Base-by-base conservation (phyloP, 164 flowering plant genomes). In the Chloranthus sessilifolius region DNA sequence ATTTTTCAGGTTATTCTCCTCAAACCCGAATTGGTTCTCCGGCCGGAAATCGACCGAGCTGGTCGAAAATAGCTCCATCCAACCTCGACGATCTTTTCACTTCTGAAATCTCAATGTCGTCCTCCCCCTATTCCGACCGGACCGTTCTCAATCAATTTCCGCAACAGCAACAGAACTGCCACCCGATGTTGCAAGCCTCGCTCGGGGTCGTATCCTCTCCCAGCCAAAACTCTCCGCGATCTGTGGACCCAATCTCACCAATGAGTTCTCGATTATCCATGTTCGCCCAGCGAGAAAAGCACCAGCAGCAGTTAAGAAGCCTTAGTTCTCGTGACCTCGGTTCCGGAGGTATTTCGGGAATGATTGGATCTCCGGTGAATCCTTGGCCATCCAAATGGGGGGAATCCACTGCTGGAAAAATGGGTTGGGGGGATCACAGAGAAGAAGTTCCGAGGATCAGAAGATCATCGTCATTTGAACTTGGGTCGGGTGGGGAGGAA, bases 321-420 rank as follows among this genome's bases (percentile, higher is more conserved):
- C 79, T 78, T 4, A 82, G 90, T 67, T 84, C 89, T 0, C 69
- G 88, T n/a, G 96, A 84, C 12, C 84, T 79, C 24, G 80, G 85
- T 23, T 44, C 70, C 3, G 63, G 83, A 33, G 65, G 45, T 29
- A 57, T 68, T 31, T 31, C 65, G 35, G 62, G 72, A 3, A 28
- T 55, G 51, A 68, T 68, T 19, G 92, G 82, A 16, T 76, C 89
- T n/a, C 74, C 80, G 4, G 78, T 51, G 3, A 65, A 66, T 53
- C 5, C 47, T 5, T 66, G 43, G 22, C 8, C 67, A 6, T 58
- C 86, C 0, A 71, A 81, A 59, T 82, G 89, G 88, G 90, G 84
- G 20, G 58, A 75, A 15, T 63, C 80, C 1, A 73, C 57, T 55
- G 85, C 20, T 43, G 72, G 82, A 10, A 77, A 65, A 57, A 61